These are phyloP conservation scores for Acacia acuminata DNA, from an alignment of 306 rosid genomes.

Conservation along the genomic window DNA sequence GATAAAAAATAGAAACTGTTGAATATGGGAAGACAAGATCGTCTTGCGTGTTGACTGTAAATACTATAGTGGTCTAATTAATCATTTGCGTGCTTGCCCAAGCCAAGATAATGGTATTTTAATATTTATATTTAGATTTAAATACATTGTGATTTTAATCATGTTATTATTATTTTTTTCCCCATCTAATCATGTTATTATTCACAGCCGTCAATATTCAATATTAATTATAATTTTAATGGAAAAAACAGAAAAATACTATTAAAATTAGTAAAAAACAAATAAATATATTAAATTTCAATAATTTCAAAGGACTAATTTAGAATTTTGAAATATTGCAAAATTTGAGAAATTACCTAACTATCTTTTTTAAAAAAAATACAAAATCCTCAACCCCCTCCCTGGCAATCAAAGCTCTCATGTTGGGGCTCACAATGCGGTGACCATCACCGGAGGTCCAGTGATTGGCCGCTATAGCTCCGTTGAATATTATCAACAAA, in stretches of 20 bases:
- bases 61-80: background rate
- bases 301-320: too few relatives aligned
- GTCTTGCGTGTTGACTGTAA: conserved; percentile 10
- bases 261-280: too few relatives aligned
- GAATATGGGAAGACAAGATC: background rate
- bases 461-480: accelerated
- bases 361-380: too few relatives aligned
- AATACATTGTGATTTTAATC: background rate
- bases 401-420: accelerated
- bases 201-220: background rate
- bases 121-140: background rate
- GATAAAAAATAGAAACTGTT: background rate
- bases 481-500: too few relatives aligned
- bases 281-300: too few relatives aligned
- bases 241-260: too few relatives aligned
- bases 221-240: background rate
- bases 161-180: too few relatives aligned
- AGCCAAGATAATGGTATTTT: background rate
- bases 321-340: too few relatives aligned
- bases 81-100: background rate
- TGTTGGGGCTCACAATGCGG: too few relatives aligned
- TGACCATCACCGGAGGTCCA: accelerated
- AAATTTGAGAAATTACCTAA: too few relatives aligned
- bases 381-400: too few relatives aligned
- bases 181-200: background rate